A percentile compares a stretch with the other conserved stretches of the same genome.
phyloP scores from a whole-genome alignment of 306 rosid genomes.

The Fragaria iinumae region DNA sequence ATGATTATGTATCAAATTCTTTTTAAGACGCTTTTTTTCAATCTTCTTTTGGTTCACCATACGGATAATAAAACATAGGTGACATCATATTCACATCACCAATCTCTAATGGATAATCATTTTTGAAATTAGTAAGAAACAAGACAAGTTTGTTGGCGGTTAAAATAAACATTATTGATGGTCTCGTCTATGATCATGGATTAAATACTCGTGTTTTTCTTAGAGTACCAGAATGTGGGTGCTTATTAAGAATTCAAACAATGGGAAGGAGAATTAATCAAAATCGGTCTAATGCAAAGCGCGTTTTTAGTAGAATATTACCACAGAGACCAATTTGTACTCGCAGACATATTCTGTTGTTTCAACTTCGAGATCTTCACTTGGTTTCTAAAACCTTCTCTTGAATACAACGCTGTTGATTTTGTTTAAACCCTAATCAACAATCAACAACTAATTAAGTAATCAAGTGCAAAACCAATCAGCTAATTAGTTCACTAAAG shows the following conservation, averaged over 20 bases:
- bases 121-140: no score
- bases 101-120: no score
- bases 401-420: slow-evolving; percentile 18
- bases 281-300: neutral
- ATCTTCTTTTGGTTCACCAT: neutral
- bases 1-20: neutral
- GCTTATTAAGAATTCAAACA: neutral
- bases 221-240: neutral
- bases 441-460: neutral
- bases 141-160: neutral
- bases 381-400: neutral
- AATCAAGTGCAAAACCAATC: neutral
- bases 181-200: neutral
- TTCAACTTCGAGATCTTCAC: slow-evolving; percentile 21
- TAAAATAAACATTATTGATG: neutral
- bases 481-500: neutral
- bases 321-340: neutral
- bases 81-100: neutral
- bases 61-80: neutral
- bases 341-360: neutral
- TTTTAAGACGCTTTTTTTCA: neutral
- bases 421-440: slow-evolving; percentile 14
- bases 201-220: no score
- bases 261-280: neutral
- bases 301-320: slow-evolving; percentile 7